Evolutionary conservation across 2,329 filamentous ascomycete species (phyloP).

Genomic region (Claviceps sorghi): DNA sequence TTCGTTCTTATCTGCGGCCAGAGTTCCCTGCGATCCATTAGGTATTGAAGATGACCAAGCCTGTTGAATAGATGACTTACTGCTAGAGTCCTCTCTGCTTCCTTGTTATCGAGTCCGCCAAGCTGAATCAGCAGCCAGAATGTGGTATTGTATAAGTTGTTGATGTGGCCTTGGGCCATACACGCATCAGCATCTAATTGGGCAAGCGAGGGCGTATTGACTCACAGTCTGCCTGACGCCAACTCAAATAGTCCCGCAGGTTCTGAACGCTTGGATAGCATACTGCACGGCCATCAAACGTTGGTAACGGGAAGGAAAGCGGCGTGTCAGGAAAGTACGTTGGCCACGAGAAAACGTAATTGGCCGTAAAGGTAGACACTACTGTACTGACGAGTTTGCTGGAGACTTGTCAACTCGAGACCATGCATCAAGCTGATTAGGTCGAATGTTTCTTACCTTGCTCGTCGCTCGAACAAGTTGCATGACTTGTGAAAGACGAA

Average conservation of each 20-base stretch:
- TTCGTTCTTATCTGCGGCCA: conserved; percentile 86
- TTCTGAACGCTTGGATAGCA: conserved; percentile 74
- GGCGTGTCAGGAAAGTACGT: conserved; percentile 57
- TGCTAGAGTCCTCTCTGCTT: conserved; percentile 68
- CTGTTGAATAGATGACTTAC: conserved; percentile 23
- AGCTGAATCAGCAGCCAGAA: conserved; percentile 81
- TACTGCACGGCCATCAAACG: conserved; percentile 85
- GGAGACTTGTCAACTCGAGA: background rate
- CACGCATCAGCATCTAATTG: conserved; percentile 12
- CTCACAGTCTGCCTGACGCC: conserved; percentile 91
- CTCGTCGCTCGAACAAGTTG: conserved; percentile 70
- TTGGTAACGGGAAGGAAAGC: conserved; percentile 62
- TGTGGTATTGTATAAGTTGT: conserved; percentile 95
- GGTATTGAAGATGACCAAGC: conserved; percentile 3
- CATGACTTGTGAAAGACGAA: conserved; percentile 80
- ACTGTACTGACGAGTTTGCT: conserved; percentile 87
- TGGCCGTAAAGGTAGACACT: conserved; percentile 83
- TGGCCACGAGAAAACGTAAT: conserved; percentile 74
- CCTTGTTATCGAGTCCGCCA: conserved; percentile 59
- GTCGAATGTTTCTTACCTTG: conserved; percentile 41
- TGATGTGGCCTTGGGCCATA: conserved; percentile 63
- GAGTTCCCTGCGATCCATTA: conserved; percentile 47
- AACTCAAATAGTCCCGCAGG: conserved; percentile 87
- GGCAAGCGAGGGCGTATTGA: background rate
- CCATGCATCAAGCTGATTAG: background rate